Conservation (phyloP, 202 grass and related monocot genomes). For the Setaria italica region DNA sequence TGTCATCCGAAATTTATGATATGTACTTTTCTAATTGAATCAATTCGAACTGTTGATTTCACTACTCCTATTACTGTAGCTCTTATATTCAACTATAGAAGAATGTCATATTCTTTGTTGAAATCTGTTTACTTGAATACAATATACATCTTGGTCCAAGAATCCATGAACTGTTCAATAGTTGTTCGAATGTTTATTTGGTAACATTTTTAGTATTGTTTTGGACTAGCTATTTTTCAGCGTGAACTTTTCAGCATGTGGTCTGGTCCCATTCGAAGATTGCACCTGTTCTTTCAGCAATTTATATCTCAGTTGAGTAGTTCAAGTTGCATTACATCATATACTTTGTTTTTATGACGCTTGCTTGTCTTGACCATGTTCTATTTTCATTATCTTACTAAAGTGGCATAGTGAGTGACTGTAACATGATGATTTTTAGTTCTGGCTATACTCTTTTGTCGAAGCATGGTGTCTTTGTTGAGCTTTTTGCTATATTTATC, state of each 20-base stretch:
- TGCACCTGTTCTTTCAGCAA: not conserved
- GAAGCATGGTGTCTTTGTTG: not conserved
- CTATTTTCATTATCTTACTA: not conserved
- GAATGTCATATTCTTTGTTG: not conserved
- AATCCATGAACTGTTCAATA: not conserved
- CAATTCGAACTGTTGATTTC: not conserved
- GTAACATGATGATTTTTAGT: not conserved
- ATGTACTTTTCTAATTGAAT: not conserved
- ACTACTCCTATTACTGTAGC: not conserved
- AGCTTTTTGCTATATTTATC: constrained; percentile 4
- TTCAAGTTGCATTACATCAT: not conserved
- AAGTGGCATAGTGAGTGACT: not conserved
- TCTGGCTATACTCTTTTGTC: not conserved
- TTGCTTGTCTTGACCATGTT: not conserved
- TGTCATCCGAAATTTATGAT: not conserved
- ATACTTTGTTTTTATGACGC: not conserved
- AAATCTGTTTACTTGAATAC: constrained; percentile 9
- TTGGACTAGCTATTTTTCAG: not conserved
- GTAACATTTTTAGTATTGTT: not conserved
- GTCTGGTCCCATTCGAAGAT: not conserved
- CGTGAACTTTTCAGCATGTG: not conserved
- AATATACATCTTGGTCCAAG: not conserved
- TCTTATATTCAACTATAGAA: not conserved
- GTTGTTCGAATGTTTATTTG: not conserved
- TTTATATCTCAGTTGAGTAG: not conserved